Percentiles rank a stretch among this genome's conserved stretches.
These are phyloP conservation scores for Lycium barbarum DNA, from an alignment of 257 asterid species.

Conservation along the genomic window DNA sequence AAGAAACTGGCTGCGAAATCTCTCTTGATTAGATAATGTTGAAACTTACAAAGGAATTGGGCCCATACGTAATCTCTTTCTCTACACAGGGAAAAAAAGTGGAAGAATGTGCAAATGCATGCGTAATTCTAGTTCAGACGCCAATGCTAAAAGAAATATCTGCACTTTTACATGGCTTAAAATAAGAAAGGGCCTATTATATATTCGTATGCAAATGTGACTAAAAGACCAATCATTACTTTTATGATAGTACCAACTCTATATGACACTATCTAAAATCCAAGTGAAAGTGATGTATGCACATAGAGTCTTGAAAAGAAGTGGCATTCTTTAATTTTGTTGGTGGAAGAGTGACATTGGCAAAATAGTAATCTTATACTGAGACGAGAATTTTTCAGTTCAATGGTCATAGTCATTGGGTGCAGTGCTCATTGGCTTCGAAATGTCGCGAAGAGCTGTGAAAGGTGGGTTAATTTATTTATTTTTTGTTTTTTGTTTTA, in stretches of 20 bases:
- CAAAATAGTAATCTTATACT: constrained; percentile 23
- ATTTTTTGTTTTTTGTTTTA: not conserved
- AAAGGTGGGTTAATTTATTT: not conserved
- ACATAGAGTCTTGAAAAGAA: too few relatives aligned
- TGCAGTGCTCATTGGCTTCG: not conserved
- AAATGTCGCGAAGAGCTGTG: not conserved
- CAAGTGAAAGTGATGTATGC: constrained; percentile 23
- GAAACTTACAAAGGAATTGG: not conserved
- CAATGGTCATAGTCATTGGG: not conserved
- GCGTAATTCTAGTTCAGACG: constrained; percentile 8
- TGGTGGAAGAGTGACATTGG: constrained; percentile 63
- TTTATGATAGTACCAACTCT: constrained; percentile 35
- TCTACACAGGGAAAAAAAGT: not conserved
- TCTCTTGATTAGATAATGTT: not conserved
- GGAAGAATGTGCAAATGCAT: constrained; percentile 24
- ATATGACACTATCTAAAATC: constrained; percentile 24
- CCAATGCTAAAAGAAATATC: not conserved
- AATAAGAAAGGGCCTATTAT: constrained; percentile 25
- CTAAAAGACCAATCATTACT: constrained; percentile 47
- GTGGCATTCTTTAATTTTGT: constrained; percentile 18
- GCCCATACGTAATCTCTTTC: not conserved
- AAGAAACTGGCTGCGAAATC: not conserved
- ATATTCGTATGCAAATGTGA: constrained; percentile 32
- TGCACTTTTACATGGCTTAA: constrained; percentile 28
- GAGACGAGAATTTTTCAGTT: not conserved